A percentile compares a stretch with the other conserved stretches of the same genome.
Evolutionary conservation across 1,284 basidiomycete genomes (phyloP).

Genomic region (Boletus calvinii): DNA sequence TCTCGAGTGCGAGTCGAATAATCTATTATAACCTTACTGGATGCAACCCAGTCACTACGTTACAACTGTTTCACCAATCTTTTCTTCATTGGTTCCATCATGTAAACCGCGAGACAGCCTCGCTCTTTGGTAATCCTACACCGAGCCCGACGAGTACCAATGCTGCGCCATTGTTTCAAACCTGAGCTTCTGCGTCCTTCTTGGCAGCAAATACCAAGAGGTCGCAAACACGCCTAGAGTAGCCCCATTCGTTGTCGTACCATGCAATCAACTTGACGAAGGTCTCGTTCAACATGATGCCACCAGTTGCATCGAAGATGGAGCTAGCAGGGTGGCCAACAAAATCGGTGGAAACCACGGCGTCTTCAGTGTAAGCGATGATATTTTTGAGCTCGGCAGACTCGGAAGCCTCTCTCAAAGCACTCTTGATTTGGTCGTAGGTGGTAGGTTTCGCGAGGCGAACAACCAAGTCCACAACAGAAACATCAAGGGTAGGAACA

Average conservation of each 20-base stretch:
- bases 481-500: conserved; percentile 95
- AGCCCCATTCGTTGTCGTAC: conserved; percentile 98
- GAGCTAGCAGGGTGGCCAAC: conserved; percentile 77
- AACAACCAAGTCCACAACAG: conserved; percentile 96
- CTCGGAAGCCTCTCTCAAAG: conserved; percentile 82
- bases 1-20: not conserved
- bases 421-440: conserved; percentile 92
- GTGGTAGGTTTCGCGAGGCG: conserved; percentile 85
- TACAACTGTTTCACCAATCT: not conserved
- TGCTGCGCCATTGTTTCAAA: conserved; percentile 13
- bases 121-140: conserved; percentile 20
- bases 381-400: conserved; percentile 72
- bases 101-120: not conserved
- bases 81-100: conserved; percentile 3
- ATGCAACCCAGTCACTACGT: not conserved
- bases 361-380: conserved; percentile 94
- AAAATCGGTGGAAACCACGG: conserved; percentile 95
- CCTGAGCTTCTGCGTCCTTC: conserved; percentile 51
- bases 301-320: conserved; percentile 91
- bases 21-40: conserved; percentile 13
- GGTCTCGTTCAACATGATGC: conserved; percentile 90
- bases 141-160: not conserved
- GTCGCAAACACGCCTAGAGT: conserved; percentile 94
- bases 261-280: conserved; percentile 96
- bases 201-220: conserved; percentile 82